Base-by-base conservation (phyloP, 371 early-diverging fungal genomes). In the Rhizopus stolonifer region DNA sequence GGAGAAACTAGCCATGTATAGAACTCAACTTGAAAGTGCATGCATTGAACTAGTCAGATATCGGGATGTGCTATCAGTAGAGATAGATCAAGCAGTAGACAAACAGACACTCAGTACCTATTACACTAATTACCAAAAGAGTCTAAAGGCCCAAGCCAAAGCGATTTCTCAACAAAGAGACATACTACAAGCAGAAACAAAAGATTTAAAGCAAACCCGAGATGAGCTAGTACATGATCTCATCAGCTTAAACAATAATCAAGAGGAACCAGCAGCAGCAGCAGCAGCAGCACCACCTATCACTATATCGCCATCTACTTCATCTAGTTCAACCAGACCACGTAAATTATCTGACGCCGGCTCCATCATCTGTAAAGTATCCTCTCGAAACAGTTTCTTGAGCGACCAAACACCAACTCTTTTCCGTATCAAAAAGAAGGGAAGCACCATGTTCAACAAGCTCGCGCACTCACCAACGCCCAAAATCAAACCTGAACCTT, bases 171-270 rank as follows among this genome's bases (percentile, higher is more conserved):
- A 47, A 19, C 67, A 70, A 45, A 26, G 70, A 33, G 67, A 70
- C 44, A 31, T 49, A 36, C 17, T 70, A 8, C 39, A 46, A 24
- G 21, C 48, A 4, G 64, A 70, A 15, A 70, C 67, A 3, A 56
- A 60, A 15, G 60, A 18, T 15, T 50, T 15, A 46, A 49, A 17
- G 50, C 44, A 18, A 50, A 50, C 17, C 33, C 55, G 13, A 54
- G 51, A 50, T 31, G 45, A 53, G 32, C 43, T 34, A 31, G 23
- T 43, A 40, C 50, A 29, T 49, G 54, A 39, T 49, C 77, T 79
- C 65, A 70, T 79, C 17, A 69, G 77, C 31, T 55, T 81, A 11
- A 79, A 77, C 29, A 83, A 80, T 63, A 79, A 80, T 53, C 69
- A 71, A n/a, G n/a, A n/a, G 31, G 31, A 29, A 29, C 4, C 10